Evolutionary conservation across 2,329 filamentous ascomycete genomes (phyloP), one percentile per base, ranked within the genome.

Genomic region (Septoria petroselini): DNA sequence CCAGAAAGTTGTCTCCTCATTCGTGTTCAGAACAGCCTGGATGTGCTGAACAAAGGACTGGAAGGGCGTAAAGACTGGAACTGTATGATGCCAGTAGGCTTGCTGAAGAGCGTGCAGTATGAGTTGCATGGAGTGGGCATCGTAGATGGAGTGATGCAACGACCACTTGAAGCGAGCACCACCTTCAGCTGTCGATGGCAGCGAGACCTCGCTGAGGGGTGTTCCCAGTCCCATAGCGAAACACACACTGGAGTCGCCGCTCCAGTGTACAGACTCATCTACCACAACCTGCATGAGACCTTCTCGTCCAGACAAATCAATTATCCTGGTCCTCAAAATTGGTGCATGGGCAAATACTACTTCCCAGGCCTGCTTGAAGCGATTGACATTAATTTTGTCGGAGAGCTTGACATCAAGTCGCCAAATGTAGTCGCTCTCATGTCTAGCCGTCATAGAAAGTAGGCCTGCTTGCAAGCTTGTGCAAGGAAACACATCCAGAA

Each of bases 401-500:
- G 7, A 30, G 7, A 49, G 46, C 78, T 25, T 17, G 18, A 49
- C 23, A 42, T 33, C 21, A 25, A 7, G 31, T 18, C 37, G 30
- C 39, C 19, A 42, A 38, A 49, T 30, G 39, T 42, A 49, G 19
- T 41, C 39, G 17, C 31, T 38, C 7, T 27, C 33, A 14, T 38
- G 14, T 9, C 25, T 34, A 30, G 38, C 41, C 27, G 46, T 42
- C 39, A 49, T 42, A 5, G 46, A 38, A 21, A 49, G 11, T 30
- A 49, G 25, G n/a, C 38, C 38, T 23, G 19, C 14, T 42, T 49
- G 46, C 15, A 37, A 30, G 2, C 35, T 39, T 6, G 46, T 49
- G 17, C 46, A 42, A 19, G 39, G 39, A n/a, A 49, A 35, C 2
- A 43, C 39, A 14, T 49, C 46, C 43, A 78, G 73, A 15, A 49